Evolutionary conservation across 2,329 filamentous ascomycete species (phyloP), one percentile per base, ranked within the genome.

Genomic region (Xylariaceae sp.): DNA sequence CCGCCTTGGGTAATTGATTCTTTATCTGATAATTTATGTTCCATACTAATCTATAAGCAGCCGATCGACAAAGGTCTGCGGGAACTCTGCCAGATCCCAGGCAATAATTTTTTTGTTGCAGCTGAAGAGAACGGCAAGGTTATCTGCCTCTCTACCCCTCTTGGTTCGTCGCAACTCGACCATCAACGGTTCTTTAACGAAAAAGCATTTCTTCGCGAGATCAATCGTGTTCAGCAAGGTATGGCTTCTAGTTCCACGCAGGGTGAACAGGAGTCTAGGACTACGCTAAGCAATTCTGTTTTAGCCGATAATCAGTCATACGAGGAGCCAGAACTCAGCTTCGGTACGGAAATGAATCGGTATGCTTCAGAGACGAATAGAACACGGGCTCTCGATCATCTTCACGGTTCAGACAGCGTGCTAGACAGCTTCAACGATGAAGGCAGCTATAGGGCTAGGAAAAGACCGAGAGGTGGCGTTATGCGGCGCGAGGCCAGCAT

Each of bases 71-170:
- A 77, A 55, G 80, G 78, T 21, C 68, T 85, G 9, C 73, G 77
- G 13, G 76, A 81, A 42, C 72, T 80, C 33, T 83, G 81, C 59
- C 74, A 75, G 30, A 80, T 84, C 39, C 74, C 77, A 1, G 76
- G 75, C 9, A 74, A 76, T 45, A 72, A 72, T 55, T 84, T 79
- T 63, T 83, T 84, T 58, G 72, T 84, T 27, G 80, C 77, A 9
- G 76, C 75, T 2, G 69, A 81, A 33, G 70, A 74, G 29, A 77
- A 81, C 23, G 77, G 55, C 2, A 80, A 53, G 24, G 21, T 53
- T 78, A 78, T 16, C 71, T 73, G 13, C 72, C 13, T 66, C 70
- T 75, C 53, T 62, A 71, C 46, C 63, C 75, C 46, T 65, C 50
- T 52, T 15, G 46, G 51, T 1, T 52, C 59, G 30, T 50, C 60